Percentiles rank a stretch among this genome's conserved stretches.
These are phyloP conservation scores for Metschnikowia vanudenii DNA, from an alignment of 805 yeast genomes.

Conservation along the genomic window DNA sequence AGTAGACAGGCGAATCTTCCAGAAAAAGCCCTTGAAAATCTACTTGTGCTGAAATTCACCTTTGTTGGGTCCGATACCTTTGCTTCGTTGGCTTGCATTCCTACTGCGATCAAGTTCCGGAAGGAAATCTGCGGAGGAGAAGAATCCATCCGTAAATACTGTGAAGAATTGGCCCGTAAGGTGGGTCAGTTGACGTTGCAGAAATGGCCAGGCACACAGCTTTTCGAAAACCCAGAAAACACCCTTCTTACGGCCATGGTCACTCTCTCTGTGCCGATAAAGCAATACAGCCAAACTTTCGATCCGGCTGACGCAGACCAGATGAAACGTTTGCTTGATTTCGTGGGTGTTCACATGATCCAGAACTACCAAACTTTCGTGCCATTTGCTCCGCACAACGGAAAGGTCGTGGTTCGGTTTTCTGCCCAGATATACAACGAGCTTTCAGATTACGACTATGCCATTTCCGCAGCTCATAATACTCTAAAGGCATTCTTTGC, in stretches of 20 bases:
- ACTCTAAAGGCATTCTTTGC: constrained; percentile 27
- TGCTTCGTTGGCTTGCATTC: constrained; percentile 41
- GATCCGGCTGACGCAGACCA: constrained; percentile 1
- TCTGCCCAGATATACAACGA: constrained; percentile 63
- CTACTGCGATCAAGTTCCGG: constrained; percentile 55
- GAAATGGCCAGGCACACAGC: constrained; percentile 37
- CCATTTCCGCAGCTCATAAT: constrained; percentile 19
- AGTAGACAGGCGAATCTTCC: constrained; percentile 7
- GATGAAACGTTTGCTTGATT: constrained; percentile 4
- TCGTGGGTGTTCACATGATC: constrained; percentile 8
- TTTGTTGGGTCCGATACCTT: constrained; percentile 51
- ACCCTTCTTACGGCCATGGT: constrained; percentile 44
- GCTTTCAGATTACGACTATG: constrained; percentile 49
- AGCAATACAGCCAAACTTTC: constrained; percentile 10
- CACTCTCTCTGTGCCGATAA: constrained; percentile 39
- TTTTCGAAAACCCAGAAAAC: constrained; percentile 35
- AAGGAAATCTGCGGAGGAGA: constrained; percentile 60
- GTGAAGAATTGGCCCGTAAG: constrained; percentile 41
- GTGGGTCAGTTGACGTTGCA: constrained; percentile 42
- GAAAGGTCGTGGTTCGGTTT: constrained; percentile 39
- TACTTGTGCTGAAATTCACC: constrained; percentile 46
- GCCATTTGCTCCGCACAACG: constrained; percentile 44
- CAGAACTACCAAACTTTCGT: constrained; percentile 41
- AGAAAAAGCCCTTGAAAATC: constrained; percentile 22
- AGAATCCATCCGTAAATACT: constrained; percentile 47